Evolutionary conservation across 2,329 filamentous ascomycete genomes (phyloP).

Genomic region (Seiridium unicorne): DNA sequence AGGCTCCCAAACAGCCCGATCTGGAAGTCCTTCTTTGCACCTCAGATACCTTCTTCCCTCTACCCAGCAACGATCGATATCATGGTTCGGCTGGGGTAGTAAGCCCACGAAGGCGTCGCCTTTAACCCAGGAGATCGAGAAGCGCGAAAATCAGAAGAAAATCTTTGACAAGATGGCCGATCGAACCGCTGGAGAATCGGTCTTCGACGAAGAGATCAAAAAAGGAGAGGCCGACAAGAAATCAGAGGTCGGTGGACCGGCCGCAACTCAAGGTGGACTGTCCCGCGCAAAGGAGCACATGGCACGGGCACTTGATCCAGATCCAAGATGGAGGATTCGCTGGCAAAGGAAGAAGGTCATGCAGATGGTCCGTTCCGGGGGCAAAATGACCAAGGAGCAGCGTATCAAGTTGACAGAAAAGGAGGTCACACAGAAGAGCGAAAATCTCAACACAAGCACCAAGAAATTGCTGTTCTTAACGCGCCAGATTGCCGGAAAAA

Average conservation of each 20-base stretch:
- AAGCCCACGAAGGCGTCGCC: conserved; percentile 19
- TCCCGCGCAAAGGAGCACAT: conserved; percentile 50
- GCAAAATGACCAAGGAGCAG: conserved; percentile 64
- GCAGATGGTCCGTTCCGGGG: conserved; percentile 66
- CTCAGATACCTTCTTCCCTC: conserved; percentile 20
- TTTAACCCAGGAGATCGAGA: conserved; percentile 27
- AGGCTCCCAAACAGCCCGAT: conserved; percentile 11
- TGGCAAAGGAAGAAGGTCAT: conserved; percentile 87
- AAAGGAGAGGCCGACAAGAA: conserved; percentile 17
- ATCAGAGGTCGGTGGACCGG: background rate
- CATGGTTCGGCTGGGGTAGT: conserved; percentile 39
- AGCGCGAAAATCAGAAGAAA: conserved; percentile 39
- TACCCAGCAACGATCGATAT: conserved; percentile 40
- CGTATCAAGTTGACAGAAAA: conserved; percentile 65
- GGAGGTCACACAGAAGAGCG: conserved; percentile 57
- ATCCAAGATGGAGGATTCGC: conserved; percentile 65
- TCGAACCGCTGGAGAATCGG: conserved; percentile 50
- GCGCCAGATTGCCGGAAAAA: conserved; percentile 87
- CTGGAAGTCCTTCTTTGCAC: conserved; percentile 11
- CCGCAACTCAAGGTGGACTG: conserved; percentile 24
- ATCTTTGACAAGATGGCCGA: conserved; percentile 41
- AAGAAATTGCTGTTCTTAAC: conserved; percentile 91
- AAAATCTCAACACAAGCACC: conserved; percentile 75
- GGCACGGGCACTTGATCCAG: conserved; percentile 69
- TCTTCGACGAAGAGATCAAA: conserved; percentile 61